Evolutionary conservation across 257 asterid species (phyloP), one percentile per base, ranked within the genome.

Genomic region (Fraxinus pennsylvanica): DNA sequence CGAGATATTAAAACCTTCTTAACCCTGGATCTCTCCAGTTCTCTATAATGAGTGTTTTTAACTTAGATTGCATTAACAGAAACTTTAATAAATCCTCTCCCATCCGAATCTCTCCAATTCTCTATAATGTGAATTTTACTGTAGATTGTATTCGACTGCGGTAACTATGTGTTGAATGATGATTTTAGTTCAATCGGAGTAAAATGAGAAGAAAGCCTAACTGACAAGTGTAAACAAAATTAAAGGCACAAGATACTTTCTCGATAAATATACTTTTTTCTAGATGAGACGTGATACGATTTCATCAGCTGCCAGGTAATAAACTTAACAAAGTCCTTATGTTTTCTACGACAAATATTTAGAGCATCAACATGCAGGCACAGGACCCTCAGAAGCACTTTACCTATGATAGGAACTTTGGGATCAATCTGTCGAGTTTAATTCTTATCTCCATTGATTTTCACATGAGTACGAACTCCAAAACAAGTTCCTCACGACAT

Each of bases 361-460:
- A 71, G 35, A 59, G 35, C 77, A 1, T 9, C 39, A 59, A 70
- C n/a, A 68, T 7, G 30, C 36, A 5, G 41, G 39, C 27, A 65
- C 25, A 38, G 29, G 68, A 8, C 14, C 76, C 68, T 29, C 68
- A 13, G 29, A 36, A 61, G 78, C 72, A 75, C 72, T 21, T 61
- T 9, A 35, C 41, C 45, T 35, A 10, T 61, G 25, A 0, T n/a
- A 36, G 61, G 38, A 36, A 47, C 15, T 10, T 63, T 43, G 74
- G 9, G 47, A 68, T 68, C 36, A 45, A 33, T 17, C 0, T 19
- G 5, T 68, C 52, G 21, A 68, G 33, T 66, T 27, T 1, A 65
- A 29, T 43, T 67, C 45, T 43, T 45, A 30, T 10, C 74, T 19
- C 38, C 67, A 73, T 17, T 66, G 29, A 66, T 72, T 79, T 54